Evolutionary conservation across 306 rosid genomes (phyloP).

Genomic region (Pterocarpus macrocarpus): DNA sequence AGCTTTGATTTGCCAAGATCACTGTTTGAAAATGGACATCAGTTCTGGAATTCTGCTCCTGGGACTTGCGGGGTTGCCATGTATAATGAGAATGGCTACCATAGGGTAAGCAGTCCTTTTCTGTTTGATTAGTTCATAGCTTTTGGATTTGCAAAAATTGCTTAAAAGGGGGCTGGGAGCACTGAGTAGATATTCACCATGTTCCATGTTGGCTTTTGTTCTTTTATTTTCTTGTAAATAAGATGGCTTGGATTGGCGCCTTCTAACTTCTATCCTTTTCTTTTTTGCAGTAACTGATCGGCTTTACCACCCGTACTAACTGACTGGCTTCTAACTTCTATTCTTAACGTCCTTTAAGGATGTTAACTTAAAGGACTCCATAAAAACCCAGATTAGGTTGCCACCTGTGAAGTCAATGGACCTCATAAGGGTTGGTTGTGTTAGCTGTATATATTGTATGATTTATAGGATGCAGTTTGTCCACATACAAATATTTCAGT

Average conservation of each 20-base stretch:
- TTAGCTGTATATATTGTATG: conserved; percentile 58
- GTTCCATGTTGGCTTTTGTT: conserved; percentile 14
- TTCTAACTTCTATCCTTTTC: conserved; percentile 18
- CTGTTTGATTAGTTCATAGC: conserved; percentile 3
- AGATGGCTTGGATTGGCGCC: conserved; percentile 31
- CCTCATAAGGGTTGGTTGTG: conserved; percentile 27
- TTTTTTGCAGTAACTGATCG: conserved; percentile 67
- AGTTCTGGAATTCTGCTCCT: conserved; percentile 64
- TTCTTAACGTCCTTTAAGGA: background rate
- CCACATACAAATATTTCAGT: conserved; percentile 41
- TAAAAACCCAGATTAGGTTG: conserved; percentile 34
- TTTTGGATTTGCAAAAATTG: conserved; percentile 8
- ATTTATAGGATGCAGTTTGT: conserved; percentile 52
- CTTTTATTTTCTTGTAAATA: conserved; percentile 15
- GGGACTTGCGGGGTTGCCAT: conserved; percentile 67
- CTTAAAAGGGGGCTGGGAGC: background rate
- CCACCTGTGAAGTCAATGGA: conserved; percentile 26
- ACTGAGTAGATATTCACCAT: conserved; percentile 7
- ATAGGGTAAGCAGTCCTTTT: conserved; percentile 56
- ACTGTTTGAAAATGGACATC: conserved; percentile 65
- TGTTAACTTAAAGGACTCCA: conserved; percentile 33
- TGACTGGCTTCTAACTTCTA: background rate
- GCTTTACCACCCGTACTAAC: background rate
- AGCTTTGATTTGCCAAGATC: conserved; percentile 61
- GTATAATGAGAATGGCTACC: conserved; percentile 63